Evolutionary conservation across 2,329 filamentous ascomycete species (phyloP), one percentile per base, ranked within the genome.

Genomic region (Trichoderma koningii): DNA sequence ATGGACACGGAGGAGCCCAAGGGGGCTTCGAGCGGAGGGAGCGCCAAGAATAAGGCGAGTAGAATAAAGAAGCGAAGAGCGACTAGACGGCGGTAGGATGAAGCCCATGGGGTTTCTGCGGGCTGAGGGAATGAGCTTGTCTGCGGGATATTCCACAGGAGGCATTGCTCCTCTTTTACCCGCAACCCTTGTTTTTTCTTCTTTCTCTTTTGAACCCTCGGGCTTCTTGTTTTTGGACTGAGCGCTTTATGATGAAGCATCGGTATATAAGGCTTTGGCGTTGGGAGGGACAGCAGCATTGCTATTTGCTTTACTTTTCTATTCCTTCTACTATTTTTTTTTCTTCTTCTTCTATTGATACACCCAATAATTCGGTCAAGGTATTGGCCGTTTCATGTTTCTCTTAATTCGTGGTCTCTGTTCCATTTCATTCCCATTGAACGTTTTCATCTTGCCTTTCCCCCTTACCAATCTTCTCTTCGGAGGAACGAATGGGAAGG

Each of bases 31-130:
- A 52, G 68, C 41, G 66, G 67, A 28, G 67, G 38, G 38, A 68
- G 66, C 28, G 66, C 68, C 48, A 75, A 73, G 68, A 71, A 71
- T 34, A 75, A 72, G 66, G 70, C 60, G 34, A 67, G 61, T 53
- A 75, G 71, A 63, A 67, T 70, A 19, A 74, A 69, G 68, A 78
- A 76, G 70, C 72, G 76, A 63, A 76, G 76, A 68, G 70, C 76
- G 38, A 71, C 72, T n/a, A 71, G 77, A 62, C 71, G 74, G 67
- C 70, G 76, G 64, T 77, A 71, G 73, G 38, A 26, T 51, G 21
- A 41, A 34, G 15, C 23, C 26, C 45, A 64, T 23, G 21, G 30
- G 23, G 23, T n/a, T 52, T n/a, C n/a, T 51, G 23, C 9, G 53
- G 19, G 7, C 23, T 10, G 17, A 26, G 23, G 17, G 14, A 23